Conservation (phyloP, 805 yeast genomes). For the Wickerhamiella spandovensis region DNA sequence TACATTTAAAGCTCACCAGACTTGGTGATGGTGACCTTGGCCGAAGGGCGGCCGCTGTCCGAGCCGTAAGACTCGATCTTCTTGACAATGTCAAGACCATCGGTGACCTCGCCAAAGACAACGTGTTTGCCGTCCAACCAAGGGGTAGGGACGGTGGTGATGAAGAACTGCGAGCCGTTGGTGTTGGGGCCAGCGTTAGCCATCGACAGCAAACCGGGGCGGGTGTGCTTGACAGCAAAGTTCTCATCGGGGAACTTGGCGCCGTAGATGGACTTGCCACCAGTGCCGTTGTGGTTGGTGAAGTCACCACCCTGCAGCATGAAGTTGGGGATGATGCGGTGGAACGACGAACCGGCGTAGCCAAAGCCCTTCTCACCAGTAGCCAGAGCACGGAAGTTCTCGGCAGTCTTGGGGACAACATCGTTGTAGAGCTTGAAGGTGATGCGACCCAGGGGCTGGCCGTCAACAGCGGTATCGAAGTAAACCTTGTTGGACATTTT, state of each 20-base stretch:
- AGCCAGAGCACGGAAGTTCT: slow-evolving; percentile 87
- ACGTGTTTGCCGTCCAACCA: slow-evolving; percentile 93
- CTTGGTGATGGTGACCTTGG: slow-evolving; percentile 49
- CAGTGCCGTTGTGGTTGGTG: slow-evolving; percentile 78
- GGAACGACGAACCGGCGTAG: slow-evolving; percentile 77
- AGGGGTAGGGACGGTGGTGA: slow-evolving; percentile 76
- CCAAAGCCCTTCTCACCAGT: slow-evolving; percentile 95
- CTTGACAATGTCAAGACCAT: slow-evolving; percentile 77
- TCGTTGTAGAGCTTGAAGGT: slow-evolving; percentile 80
- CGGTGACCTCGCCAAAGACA: slow-evolving; percentile 84
- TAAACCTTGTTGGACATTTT: slow-evolving; percentile 38
- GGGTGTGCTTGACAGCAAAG: slow-evolving; percentile 53
- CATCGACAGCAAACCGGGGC: slow-evolving; percentile 81
- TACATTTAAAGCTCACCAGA: slow-evolving; percentile 41
- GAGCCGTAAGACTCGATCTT: slow-evolving; percentile 70
- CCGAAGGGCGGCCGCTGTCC: slow-evolving; percentile 49
- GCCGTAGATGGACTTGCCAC: slow-evolving; percentile 81
- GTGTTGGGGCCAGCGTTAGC: slow-evolving; percentile 98
- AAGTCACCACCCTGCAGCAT: slow-evolving; percentile 96
- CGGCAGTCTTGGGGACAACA: slow-evolving; percentile 89
- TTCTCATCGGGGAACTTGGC: slow-evolving; percentile 67
- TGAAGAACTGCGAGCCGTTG: slow-evolving; percentile 95
- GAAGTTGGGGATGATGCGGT: slow-evolving; percentile 92
- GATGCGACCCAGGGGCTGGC: slow-evolving; percentile 68
- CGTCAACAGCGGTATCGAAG: slow-evolving; percentile 74